These are phyloP conservation scores for Penicillium sp. DNA, from an alignment of 2,329 filamentous ascomycete genomes.

Conservation along the genomic window DNA sequence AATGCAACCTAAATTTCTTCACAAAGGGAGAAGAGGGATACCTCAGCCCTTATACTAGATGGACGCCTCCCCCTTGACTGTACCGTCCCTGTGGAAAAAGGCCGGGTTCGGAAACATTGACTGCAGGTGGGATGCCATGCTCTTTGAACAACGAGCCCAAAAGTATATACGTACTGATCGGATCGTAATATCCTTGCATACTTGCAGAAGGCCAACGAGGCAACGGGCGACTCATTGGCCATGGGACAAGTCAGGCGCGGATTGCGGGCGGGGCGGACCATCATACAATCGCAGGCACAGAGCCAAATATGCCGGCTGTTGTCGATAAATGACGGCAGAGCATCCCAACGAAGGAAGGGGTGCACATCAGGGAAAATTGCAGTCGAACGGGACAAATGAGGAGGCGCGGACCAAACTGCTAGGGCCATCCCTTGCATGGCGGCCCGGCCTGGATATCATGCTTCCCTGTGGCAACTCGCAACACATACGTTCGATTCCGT, in stretches of 20 bases:
- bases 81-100: conserved; percentile 8
- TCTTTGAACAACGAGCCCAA: conserved; percentile 25
- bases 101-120: conserved; percentile 14
- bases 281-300: conserved; percentile 1
- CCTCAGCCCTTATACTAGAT: conserved; percentile 13
- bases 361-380: conserved; percentile 2
- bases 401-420: conserved; percentile 27
- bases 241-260: conserved; percentile 1
- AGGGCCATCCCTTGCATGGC: conserved; percentile 26
- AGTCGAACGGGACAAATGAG: conserved; percentile 17
- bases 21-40: conserved; percentile 9
- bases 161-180: conserved; percentile 12
- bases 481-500: not conserved
- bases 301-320: not conserved
- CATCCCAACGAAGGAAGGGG: conserved; percentile 13
- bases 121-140: conserved; percentile 26
- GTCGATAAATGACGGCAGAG: conserved; percentile 4
- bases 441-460: conserved; percentile 19
- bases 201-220: conserved; percentile 22
- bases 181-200: conserved; percentile 36
- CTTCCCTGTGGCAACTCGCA: conserved; percentile 19
- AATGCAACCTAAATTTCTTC: conserved; percentile 14
- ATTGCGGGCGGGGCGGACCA: conserved; percentile 1
- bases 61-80: conserved; percentile 11
- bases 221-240: conserved; percentile 9